A percentile compares a stretch with the other conserved stretches of the same genome.
Conservation (phyloP, 2,329 filamentous ascomycete genomes). For the Aspergillus latus region DNA sequence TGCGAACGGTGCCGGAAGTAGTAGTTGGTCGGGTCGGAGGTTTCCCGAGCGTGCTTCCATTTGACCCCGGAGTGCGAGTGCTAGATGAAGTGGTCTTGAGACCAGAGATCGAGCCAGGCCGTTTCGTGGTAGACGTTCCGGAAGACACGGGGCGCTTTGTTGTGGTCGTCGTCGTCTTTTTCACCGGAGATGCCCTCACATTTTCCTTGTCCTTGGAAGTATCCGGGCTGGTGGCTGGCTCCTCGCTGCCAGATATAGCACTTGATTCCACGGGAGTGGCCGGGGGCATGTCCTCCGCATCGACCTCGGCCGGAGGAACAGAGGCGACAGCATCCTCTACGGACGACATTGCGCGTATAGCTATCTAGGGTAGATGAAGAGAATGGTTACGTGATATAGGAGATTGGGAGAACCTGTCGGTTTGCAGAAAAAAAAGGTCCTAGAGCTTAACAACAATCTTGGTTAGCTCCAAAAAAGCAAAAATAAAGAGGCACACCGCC, state of each 20-base stretch:
- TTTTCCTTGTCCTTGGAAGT: conserved; percentile 36
- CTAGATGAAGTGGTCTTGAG: conserved; percentile 29
- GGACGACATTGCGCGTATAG: conserved; percentile 32
- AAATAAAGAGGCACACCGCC: conserved; percentile 11
- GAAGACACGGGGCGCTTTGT: conserved; percentile 35
- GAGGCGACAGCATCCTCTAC: conserved; percentile 33
- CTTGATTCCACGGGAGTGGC: conserved; percentile 37
- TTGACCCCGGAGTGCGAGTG: conserved; percentile 32
- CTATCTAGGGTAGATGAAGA: background rate
- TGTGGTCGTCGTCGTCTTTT: conserved; percentile 29
- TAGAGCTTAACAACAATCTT: background rate
- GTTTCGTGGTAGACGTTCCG: conserved; percentile 36
- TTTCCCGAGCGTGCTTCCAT: conserved; percentile 43
- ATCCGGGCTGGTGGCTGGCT: conserved; percentile 37
- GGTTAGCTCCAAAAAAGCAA: conserved; percentile 10
- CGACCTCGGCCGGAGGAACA: conserved; percentile 26
- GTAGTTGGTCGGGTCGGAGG: conserved; percentile 45
- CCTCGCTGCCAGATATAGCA: conserved; percentile 35
- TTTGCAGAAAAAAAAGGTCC: background rate
- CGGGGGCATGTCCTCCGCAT: conserved; percentile 32
- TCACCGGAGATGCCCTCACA: conserved; percentile 32
- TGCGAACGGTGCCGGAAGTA: conserved; percentile 32
- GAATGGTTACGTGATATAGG: background rate
- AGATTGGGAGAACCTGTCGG: background rate
- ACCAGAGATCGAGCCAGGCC: conserved; percentile 36